A percentile compares a stretch with the other conserved stretches of the same genome.
These are phyloP conservation scores for Lasiodiplodia hormozganensis DNA, from an alignment of 2,329 filamentous ascomycete genomes.

Conservation along the genomic window DNA sequence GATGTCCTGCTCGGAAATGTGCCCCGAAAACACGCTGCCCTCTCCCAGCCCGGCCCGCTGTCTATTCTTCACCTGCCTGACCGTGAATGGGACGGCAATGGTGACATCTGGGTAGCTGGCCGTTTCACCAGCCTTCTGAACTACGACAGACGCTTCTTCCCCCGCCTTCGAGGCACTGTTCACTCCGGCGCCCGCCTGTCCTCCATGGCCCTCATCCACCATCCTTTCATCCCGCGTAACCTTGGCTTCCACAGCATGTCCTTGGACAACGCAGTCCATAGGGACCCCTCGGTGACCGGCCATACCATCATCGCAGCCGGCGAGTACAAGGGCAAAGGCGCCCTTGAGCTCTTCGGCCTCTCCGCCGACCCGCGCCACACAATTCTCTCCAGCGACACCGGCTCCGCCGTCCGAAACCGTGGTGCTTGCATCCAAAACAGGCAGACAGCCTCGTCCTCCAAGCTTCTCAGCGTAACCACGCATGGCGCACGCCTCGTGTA, in stretches of 20 bases:
- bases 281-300: constrained; percentile 61
- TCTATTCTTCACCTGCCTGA: constrained; percentile 79
- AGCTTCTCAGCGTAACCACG: constrained; percentile 78
- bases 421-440: constrained; percentile 67
- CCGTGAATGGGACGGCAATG: constrained; percentile 64
- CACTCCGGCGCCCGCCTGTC: constrained; percentile 84
- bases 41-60: constrained; percentile 81
- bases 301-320: constrained; percentile 81
- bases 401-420: constrained; percentile 37
- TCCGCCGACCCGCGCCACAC: constrained; percentile 46
- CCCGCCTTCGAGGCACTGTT: constrained; percentile 76
- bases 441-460: constrained; percentile 80
- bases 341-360: constrained; percentile 83
- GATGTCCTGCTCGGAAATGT: constrained; percentile 38
- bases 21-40: constrained; percentile 64
- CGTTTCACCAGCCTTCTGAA: constrained; percentile 87
- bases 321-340: constrained; percentile 91
- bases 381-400: constrained; percentile 40
- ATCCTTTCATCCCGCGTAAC: constrained; percentile 69
- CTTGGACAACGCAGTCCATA: constrained; percentile 60
- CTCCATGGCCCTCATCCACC: constrained; percentile 72
- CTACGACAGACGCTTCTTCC: constrained; percentile 88
- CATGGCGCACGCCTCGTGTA: constrained; percentile 85
- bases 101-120: constrained; percentile 87
- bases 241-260: constrained; percentile 61